Evolutionary conservation across 257 asterid species (phyloP).

Genomic region (Nicotiana paniculata): DNA sequence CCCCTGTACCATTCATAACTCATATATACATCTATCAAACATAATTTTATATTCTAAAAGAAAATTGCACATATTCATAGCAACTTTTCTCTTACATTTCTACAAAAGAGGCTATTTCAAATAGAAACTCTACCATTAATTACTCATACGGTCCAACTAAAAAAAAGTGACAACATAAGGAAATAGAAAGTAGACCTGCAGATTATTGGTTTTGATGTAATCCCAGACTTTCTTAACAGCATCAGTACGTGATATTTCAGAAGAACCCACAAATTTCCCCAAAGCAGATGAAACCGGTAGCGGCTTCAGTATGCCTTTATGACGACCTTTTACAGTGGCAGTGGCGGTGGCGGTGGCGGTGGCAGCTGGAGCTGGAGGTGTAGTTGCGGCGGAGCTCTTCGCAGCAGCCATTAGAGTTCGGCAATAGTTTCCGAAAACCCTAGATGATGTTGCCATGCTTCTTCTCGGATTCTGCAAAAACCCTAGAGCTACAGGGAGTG

Average conservation of each 20-base stretch:
- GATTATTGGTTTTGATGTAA: slow-evolving; percentile 29
- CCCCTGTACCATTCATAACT: neutral
- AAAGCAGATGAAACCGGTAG: slow-evolving; percentile 24
- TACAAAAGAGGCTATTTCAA: neutral
- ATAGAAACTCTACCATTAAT: neutral
- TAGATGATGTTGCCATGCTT: slow-evolving; percentile 29
- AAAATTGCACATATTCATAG: neutral
- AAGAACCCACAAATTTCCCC: slow-evolving; percentile 20
- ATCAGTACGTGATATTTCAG: slow-evolving; percentile 22
- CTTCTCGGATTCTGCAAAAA: slow-evolving; percentile 3
- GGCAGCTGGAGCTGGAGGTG: slow-evolving; percentile 7
- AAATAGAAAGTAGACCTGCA: slow-evolving; percentile 19
- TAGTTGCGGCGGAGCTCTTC: slow-evolving; percentile 20
- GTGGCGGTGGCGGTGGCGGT: slow-evolving; percentile 8
- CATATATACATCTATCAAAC: neutral
- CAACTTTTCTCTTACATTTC: neutral
- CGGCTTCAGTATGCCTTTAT: slow-evolving; percentile 12
- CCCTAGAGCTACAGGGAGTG: slow-evolving; percentile 23
- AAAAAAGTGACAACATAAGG: neutral
- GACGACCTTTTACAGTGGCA: slow-evolving; percentile 2
- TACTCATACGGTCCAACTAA: neutral
- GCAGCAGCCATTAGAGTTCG: slow-evolving; percentile 45
- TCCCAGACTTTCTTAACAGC: slow-evolving; percentile 35
- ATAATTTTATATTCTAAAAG: neutral
- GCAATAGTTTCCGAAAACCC: slow-evolving; percentile 37